phyloP scores from a whole-genome alignment of 169 alveolate species.

The Plasmodium inui region DNA sequence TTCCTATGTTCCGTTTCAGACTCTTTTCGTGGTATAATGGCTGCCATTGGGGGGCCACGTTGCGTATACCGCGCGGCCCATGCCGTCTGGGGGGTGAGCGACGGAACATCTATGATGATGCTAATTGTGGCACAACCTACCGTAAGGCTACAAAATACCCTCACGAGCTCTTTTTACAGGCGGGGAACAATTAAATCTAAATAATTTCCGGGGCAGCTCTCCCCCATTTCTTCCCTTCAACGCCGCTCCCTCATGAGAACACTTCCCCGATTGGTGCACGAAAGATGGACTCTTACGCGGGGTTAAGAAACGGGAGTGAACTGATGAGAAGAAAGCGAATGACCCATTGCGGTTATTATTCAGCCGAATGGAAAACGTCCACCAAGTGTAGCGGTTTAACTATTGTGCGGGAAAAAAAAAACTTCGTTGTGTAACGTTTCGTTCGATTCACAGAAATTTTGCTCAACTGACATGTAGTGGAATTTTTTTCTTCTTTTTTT shows the following conservation, averaged over 20 bases:
- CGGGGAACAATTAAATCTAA: neutral
- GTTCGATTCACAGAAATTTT: neutral
- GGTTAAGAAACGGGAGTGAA: neutral
- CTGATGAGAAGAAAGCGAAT: neutral
- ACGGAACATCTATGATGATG: neutral
- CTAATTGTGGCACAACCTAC: neutral
- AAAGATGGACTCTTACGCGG: neutral
- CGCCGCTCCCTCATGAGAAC: too few species aligned
- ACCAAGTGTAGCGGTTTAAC: neutral
- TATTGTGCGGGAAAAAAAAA: neutral
- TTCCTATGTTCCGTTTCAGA: neutral
- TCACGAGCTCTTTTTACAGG: neutral
- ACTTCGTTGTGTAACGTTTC: neutral
- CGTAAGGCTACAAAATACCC: neutral
- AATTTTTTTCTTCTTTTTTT: neutral
- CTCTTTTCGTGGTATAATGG: neutral
- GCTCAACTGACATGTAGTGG: neutral
- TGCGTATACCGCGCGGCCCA: neutral
- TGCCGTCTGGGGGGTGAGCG: neutral
- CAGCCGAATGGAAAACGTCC: neutral
- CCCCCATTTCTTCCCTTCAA: neutral
- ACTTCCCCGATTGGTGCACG: neutral
- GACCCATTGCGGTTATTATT: neutral
- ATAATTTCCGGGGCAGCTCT: neutral
- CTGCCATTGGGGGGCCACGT: slow-evolving; percentile 19